Conservation (phyloP, 345 rosid species). For the Turritis glabra region DNA sequence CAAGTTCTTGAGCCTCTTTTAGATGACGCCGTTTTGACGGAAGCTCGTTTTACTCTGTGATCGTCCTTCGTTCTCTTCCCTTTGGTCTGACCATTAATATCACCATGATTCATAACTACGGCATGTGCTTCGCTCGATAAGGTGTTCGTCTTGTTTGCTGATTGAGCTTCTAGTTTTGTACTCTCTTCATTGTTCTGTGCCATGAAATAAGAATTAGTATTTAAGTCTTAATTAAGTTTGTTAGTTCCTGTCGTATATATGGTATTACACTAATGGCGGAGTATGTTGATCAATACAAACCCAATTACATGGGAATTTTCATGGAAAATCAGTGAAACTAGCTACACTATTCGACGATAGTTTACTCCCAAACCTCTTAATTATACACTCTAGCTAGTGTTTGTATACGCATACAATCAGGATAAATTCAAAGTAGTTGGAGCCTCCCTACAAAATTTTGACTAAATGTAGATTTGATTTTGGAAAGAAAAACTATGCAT, state of each 20-base stretch:
- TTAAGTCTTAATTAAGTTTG: neutral
- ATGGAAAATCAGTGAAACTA: neutral
- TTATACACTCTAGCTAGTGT: neutral
- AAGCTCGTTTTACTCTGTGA: slow-evolving; percentile 17
- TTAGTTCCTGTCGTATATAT: neutral
- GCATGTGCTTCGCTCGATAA: slow-evolving; percentile 23
- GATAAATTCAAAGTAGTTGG: neutral
- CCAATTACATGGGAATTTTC: neutral
- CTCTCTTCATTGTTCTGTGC: slow-evolving; percentile 21
- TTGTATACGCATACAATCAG: neutral
- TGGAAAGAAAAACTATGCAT: neutral
- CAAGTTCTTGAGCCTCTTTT: slow-evolving; percentile 49
- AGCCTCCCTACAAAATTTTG: neutral
- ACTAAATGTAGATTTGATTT: neutral
- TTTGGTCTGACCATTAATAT: slow-evolving; percentile 7
- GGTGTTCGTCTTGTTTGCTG: neutral
- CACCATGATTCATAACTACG: neutral
- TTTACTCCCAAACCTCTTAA: neutral
- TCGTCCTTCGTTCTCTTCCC: slow-evolving; percentile 13
- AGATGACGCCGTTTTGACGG: slow-evolving; percentile 19
- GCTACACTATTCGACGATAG: neutral
- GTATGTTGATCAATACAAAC: neutral
- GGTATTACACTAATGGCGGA: neutral
- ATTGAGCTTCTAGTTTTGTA: slow-evolving; percentile 11
- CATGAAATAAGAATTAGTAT: slow-evolving; percentile 15